Evolutionary conservation across 2,329 filamentous ascomycete genomes (phyloP).

Genomic region (Stachybotrys elegans): DNA sequence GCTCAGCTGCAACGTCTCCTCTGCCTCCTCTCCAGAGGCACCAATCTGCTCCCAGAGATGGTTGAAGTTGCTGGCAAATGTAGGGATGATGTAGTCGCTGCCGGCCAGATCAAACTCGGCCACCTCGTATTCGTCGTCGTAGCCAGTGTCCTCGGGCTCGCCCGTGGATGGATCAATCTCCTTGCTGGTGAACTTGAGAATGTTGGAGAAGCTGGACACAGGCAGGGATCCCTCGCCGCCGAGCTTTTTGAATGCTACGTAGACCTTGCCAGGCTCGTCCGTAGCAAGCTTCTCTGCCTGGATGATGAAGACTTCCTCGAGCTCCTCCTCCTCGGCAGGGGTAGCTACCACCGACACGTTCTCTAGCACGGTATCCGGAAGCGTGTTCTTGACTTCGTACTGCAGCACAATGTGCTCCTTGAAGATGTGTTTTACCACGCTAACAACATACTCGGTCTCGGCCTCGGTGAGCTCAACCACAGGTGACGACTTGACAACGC

Average conservation of each 20-base stretch:
- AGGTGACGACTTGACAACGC: slow-evolving; percentile 84
- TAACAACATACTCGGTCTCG: slow-evolving; percentile 95
- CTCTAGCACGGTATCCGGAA: slow-evolving; percentile 84
- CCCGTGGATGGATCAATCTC: slow-evolving; percentile 94
- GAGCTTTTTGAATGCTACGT: slow-evolving; percentile 87
- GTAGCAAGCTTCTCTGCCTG: slow-evolving; percentile 76
- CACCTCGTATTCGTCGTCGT: slow-evolving; percentile 97
- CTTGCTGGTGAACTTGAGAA: slow-evolving; percentile 95
- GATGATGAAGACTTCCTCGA: slow-evolving; percentile 91
- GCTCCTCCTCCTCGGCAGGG: slow-evolving; percentile 74
- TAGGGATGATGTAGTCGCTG: slow-evolving; percentile 89
- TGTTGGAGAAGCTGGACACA: slow-evolving; percentile 78
- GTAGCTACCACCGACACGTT: slow-evolving; percentile 80
- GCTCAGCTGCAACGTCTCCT: slow-evolving; percentile 84
- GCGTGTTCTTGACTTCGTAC: slow-evolving; percentile 96
- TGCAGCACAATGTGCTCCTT: slow-evolving; percentile 94
- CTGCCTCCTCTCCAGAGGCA: slow-evolving; percentile 81
- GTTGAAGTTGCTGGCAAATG: slow-evolving; percentile 91
- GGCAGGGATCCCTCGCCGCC: slow-evolving; percentile 73
- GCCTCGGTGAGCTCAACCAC: slow-evolving; percentile 89
- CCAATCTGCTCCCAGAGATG: slow-evolving; percentile 94
- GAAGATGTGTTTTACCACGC: slow-evolving; percentile 93
- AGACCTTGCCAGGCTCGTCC: slow-evolving; percentile 87
- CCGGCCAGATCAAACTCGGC: slow-evolving; percentile 87
- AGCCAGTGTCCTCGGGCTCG: slow-evolving; percentile 86